Base-by-base conservation (phyloP, 1,284 basidiomycete genomes). In the Albatrellus sp. region DNA sequence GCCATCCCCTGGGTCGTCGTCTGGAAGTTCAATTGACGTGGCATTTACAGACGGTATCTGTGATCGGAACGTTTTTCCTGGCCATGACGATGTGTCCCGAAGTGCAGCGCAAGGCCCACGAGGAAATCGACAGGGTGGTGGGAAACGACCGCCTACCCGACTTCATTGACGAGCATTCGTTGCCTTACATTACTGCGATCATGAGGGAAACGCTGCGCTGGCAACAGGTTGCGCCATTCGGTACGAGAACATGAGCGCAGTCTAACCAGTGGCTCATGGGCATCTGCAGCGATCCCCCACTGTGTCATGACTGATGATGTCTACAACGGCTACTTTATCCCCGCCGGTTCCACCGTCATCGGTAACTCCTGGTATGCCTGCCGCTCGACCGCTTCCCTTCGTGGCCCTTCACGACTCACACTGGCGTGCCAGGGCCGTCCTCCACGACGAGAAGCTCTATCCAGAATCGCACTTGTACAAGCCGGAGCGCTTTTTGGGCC, bases 181-280 rank as follows among this genome's bases (percentile, higher is more conserved):
- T 65, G 19, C 62, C 62, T 1, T 65, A 63, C 45, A 46, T 63
- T n/a, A 53, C 60, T 7, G 62, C 63, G 8, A 49, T 65, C 12
- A 39, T 63, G 28, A 55, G 52, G n/a, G 63, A 65, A 50, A 52
- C 57, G 11, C 46, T 64, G 24, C 49, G 63, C n/a, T 64, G 61
- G 61, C 50, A 55, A 24, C 58, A 60, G 11, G 57, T 57, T 3
- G 52, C 55, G 1, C 62, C 62, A 11, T 48, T 62, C 19, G 57
- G 60, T 59, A 46, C 20, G 17, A 10, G 2, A n/a, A 1, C 32
- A 2, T 10, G 24, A 16, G 19, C 16, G 0, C 12, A 10, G 17
- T 9, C 12, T 11, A 12, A 14, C 14, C 11, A 9, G 10, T 12
- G 13, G 13, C 13, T 5, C 8, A 16, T 17, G 7, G 10, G 9